Evolutionary conservation across 768 basidiomycete species (phyloP).

Genomic region (Kwoniella europaea): DNA sequence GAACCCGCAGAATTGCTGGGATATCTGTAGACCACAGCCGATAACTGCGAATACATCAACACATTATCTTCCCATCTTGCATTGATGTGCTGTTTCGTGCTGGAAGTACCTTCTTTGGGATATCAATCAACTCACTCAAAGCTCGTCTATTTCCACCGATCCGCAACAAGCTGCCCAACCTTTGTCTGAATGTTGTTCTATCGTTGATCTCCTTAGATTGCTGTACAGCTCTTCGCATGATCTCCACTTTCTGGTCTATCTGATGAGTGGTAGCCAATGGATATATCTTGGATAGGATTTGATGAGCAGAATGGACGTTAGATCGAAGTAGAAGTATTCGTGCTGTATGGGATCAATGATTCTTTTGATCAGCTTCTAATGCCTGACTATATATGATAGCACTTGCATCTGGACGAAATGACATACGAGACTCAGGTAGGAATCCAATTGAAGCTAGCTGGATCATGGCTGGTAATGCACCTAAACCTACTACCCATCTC

Average conservation of each 20-base stretch:
- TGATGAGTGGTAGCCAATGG: conserved; percentile 68
- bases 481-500: conserved; percentile 83
- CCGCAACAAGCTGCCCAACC: conserved; percentile 65
- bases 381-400: neutral
- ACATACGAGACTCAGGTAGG: conserved; percentile 78
- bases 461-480: conserved; percentile 60
- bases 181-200: conserved; percentile 68
- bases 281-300: conserved; percentile 72
- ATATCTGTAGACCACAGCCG: conserved; percentile 78
- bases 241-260: conserved; percentile 70
- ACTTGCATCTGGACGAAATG: neutral
- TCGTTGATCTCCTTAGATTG: conserved; percentile 64
- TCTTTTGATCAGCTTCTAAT: neutral
- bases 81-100: neutral
- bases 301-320: conserved; percentile 63
- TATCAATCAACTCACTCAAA: conserved; percentile 62
- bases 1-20: conserved; percentile 83
- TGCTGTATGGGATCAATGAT: conserved; percentile 58
- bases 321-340: conserved; percentile 71
- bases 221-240: conserved; percentile 67
- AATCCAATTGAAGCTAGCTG: conserved; percentile 69
- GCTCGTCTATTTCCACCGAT: conserved; percentile 71
- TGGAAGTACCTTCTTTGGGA: neutral
- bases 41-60: conserved; percentile 62
- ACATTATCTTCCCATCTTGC: neutral